Conservation (phyloP, 192 early-diverging fungal species). For the Pilaira anomala region DNA sequence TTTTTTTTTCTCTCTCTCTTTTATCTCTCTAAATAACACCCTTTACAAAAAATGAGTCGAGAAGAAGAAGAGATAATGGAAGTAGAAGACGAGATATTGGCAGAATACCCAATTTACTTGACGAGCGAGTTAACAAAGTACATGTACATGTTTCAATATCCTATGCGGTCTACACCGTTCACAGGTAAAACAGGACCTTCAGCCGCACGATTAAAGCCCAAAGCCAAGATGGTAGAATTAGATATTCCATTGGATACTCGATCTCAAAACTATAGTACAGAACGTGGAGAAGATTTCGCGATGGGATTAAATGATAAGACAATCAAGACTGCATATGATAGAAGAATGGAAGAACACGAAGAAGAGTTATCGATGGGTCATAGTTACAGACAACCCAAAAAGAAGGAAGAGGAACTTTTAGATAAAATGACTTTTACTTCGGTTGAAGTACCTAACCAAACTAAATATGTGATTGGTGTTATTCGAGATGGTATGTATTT, state of each 20-base stretch:
- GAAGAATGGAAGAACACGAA: constrained; percentile 39
- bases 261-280: constrained; percentile 69
- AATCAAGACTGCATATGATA: constrained; percentile 59
- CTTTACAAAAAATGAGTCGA: too few relatives aligned
- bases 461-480: constrained; percentile 82
- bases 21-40: too few relatives aligned
- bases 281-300: constrained; percentile 75
- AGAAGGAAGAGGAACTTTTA: constrained; percentile 53
- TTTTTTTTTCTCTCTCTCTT: too few relatives aligned
- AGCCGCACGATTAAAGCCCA: constrained; percentile 78
- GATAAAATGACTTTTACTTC: constrained; percentile 82
- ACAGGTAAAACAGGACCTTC: constrained; percentile 43
- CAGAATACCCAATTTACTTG: constrained; percentile 80
- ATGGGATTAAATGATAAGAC: constrained; percentile 71
- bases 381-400: constrained; percentile 1
- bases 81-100: constrained; percentile 61
- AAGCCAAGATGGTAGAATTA: constrained; percentile 78
- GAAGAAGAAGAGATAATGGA: too few relatives aligned
- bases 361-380: constrained; percentile 34
- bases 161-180: constrained; percentile 57
- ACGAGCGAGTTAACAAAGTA: constrained; percentile 62
- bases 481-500: constrained; percentile 59
- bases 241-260: constrained; percentile 78
- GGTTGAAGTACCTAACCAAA: constrained; percentile 68
- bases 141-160: constrained; percentile 84